Evolutionary conservation across 2,329 filamentous ascomycete species (phyloP).

Genomic region (Zymoseptoria brevis): DNA sequence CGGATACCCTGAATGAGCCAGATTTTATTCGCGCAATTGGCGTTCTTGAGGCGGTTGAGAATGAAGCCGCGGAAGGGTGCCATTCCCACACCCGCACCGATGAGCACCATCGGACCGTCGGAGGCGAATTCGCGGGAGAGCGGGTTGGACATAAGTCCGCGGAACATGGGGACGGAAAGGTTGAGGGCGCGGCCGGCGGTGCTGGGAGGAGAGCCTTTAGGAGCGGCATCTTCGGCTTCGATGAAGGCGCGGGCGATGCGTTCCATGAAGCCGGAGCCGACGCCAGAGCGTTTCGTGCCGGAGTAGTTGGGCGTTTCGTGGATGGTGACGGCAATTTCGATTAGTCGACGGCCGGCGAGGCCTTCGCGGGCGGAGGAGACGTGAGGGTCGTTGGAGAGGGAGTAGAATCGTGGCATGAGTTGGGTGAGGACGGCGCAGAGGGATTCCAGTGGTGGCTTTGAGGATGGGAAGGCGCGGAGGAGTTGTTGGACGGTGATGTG

Average conservation of each 20-base stretch:
- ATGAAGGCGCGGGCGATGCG: constrained; percentile 68
- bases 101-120: constrained; percentile 94
- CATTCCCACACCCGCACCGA: constrained; percentile 92
- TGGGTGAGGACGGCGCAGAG: constrained; percentile 74
- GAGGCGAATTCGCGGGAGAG: constrained; percentile 84
- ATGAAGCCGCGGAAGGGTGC: constrained; percentile 97
- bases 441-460: constrained; percentile 75
- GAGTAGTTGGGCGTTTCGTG: constrained; percentile 80
- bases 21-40: constrained; percentile 95
- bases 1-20: constrained; percentile 92
- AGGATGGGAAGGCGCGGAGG: constrained; percentile 83
- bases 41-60: constrained; percentile 83
- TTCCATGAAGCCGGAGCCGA: constrained; percentile 91
- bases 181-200: constrained; percentile 40
- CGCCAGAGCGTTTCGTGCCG: constrained; percentile 60
- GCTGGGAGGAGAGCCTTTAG: constrained; percentile 12
- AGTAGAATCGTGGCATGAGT: constrained; percentile 97
- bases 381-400: constrained; percentile 89
- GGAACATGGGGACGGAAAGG: constrained; percentile 90
- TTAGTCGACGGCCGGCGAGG: constrained; percentile 64
- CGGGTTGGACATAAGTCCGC: constrained; percentile 94
- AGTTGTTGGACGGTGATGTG: constrained; percentile 79
- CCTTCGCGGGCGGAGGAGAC: constrained; percentile 63
- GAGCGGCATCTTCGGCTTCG: constrained; percentile 15
- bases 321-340: constrained; percentile 95